Evolutionary conservation across 2,329 filamentous ascomycete species (phyloP).

Genomic region (Trichoderma hamatum): DNA sequence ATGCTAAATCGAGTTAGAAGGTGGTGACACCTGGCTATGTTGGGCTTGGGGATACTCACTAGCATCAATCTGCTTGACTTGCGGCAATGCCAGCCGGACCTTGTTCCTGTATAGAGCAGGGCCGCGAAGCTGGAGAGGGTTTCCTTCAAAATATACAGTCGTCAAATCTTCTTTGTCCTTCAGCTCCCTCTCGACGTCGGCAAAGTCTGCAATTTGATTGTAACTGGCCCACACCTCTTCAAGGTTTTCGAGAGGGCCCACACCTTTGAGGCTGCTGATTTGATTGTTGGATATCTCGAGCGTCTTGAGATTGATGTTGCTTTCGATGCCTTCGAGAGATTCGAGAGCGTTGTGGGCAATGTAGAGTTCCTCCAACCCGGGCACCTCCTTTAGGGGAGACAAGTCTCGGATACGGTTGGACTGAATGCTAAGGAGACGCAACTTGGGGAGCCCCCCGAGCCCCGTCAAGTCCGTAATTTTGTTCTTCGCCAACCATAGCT

Average conservation of each 20-base stretch:
- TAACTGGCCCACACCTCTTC: conserved; percentile 96
- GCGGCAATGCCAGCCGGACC: conserved; percentile 81
- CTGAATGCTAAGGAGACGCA: conserved; percentile 90
- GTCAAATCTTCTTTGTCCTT: conserved; percentile 76
- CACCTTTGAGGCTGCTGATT: conserved; percentile 72
- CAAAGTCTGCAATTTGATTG: conserved; percentile 78
- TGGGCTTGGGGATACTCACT: conserved; percentile 65
- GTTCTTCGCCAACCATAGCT: conserved; percentile 95
- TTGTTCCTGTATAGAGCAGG: conserved; percentile 95
- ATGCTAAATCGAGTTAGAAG: conserved; percentile 19
- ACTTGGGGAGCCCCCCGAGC: conserved; percentile 72
- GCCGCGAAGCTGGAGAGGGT: conserved; percentile 77
- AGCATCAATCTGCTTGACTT: conserved; percentile 92
- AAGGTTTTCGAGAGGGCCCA: conserved; percentile 69
- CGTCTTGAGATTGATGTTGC: conserved; percentile 68
- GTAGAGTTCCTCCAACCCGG: conserved; percentile 87
- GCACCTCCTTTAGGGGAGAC: conserved; percentile 71
- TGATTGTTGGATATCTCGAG: conserved; percentile 91
- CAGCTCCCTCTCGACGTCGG: conserved; percentile 78
- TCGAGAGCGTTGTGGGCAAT: conserved; percentile 92
- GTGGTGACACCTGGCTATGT: background rate
- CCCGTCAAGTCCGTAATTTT: conserved; percentile 86
- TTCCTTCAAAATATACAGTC: conserved; percentile 96
- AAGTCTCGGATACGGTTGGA: conserved; percentile 88
- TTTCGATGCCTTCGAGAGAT: conserved; percentile 72